phyloP scores from a whole-genome alignment of 495 filamentous ascomycete genomes.

The Peziza echinospora region DNA sequence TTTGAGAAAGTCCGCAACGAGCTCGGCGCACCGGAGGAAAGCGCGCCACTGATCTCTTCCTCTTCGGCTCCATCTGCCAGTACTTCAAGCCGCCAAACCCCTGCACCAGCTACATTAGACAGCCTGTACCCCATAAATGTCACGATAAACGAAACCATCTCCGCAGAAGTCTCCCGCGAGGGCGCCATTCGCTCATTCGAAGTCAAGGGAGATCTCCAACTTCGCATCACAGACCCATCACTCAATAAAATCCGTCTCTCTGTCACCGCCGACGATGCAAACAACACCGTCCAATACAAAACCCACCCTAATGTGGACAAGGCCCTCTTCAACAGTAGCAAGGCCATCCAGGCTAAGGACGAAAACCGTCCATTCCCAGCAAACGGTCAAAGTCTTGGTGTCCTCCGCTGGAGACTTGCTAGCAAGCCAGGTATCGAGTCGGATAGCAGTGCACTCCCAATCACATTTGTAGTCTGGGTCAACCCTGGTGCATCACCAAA shows the following conservation, averaged over 20 bases:
- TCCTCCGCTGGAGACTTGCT: constrained; percentile 67
- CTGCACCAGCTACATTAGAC: constrained; percentile 54
- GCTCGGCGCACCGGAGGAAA: constrained; percentile 53
- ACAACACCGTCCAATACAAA: constrained; percentile 57
- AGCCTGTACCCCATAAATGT: neutral
- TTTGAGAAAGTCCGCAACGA: constrained; percentile 88
- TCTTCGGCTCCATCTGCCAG: constrained; percentile 35
- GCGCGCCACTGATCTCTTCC: constrained; percentile 50
- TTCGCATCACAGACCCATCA: constrained; percentile 67
- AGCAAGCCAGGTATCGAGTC: constrained; percentile 40
- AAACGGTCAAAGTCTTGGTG: constrained; percentile 60
- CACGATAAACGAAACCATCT: constrained; percentile 68
- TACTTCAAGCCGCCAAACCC: constrained; percentile 37
- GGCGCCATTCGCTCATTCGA: constrained; percentile 62
- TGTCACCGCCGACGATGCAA: constrained; percentile 46
- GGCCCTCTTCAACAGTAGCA: constrained; percentile 51
- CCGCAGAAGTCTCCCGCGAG: constrained; percentile 67
- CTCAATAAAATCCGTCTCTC: constrained; percentile 76
- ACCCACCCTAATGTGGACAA: constrained; percentile 93
- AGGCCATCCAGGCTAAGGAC: constrained; percentile 68
- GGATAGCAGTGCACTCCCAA: constrained; percentile 45
- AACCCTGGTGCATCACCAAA: constrained; percentile 52
- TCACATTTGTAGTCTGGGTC: constrained; percentile 90
- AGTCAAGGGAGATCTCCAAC: constrained; percentile 73
- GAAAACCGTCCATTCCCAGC: constrained; percentile 66